Evolutionary conservation across 1,284 basidiomycete species (phyloP).

Genomic region (Leucoagaricus sp.): DNA sequence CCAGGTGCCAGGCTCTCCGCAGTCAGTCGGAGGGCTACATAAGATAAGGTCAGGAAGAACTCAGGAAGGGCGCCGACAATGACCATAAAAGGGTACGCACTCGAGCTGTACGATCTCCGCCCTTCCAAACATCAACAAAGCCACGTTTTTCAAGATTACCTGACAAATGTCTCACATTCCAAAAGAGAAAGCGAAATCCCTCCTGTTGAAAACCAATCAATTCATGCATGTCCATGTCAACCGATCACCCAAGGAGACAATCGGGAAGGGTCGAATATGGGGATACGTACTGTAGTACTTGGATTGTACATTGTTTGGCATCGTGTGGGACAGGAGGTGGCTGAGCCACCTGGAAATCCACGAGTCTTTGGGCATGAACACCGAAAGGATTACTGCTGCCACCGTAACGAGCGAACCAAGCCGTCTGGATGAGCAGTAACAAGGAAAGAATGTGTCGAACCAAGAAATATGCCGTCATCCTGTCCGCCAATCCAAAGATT

Average conservation of each 20-base stretch:
- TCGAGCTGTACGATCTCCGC: constrained; percentile 65
- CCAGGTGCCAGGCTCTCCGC: constrained; percentile 73
- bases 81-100: constrained; percentile 38
- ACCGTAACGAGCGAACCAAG: constrained; percentile 11
- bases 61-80: not conserved
- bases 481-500: too few relatives aligned
- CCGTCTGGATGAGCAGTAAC: not conserved
- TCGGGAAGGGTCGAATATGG: constrained; percentile 25
- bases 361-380: constrained; percentile 45
- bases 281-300: constrained; percentile 56
- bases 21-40: constrained; percentile 69
- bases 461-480: not conserved
- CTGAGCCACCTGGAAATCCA: constrained; percentile 74
- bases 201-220: constrained; percentile 37
- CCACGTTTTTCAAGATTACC: not conserved
- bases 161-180: constrained; percentile 49
- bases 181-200: constrained; percentile 73
- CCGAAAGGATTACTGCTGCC: not conserved
- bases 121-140: constrained; percentile 32
- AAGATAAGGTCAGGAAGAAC: not conserved
- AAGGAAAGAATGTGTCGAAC: not conserved
- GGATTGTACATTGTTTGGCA: constrained; percentile 61
- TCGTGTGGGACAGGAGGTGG: constrained; percentile 63
- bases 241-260: not conserved
- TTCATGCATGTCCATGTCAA: not conserved